Evolutionary conservation across 1,284 basidiomycete genomes (phyloP), one percentile per base, ranked within the genome.

Genomic region (Trichosporon inkin): DNA sequence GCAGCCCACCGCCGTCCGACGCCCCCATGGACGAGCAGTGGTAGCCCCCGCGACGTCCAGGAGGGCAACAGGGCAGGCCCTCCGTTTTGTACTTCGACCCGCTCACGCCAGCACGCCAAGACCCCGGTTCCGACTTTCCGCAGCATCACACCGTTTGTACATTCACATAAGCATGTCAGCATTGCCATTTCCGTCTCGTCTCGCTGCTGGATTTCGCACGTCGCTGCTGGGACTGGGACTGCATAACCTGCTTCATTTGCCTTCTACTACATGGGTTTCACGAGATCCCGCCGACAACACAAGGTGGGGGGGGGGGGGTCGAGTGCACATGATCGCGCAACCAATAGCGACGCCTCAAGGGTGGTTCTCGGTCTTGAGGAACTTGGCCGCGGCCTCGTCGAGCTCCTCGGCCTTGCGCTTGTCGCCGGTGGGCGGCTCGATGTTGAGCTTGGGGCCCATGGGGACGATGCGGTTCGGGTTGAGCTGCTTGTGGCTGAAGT

Each of bases 401-500:
- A 20, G 24, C 28, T 60, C 58, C 7, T 52, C 56, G n/a, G 39
- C 56, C 63, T 62, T 64, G 55, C 63, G 60, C 63, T 64, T 64
- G 51, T 32, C 37, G 47, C 57, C 59, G 22, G 39, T 60, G 47
- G 91, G 74, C 3, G 88, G 84, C 71, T 86, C 82, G 62, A 93
- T 86, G 68, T 85, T 72, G 1, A 86, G 86, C 56, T 84, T 78
- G 0, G 90, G 90, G 0, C 90, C 90, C 13, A 82, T 78, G 10
- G 90, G 87, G 3, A 93, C 86, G 66, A 94, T 79, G 41, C 87
- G 82, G 11, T 82, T 83, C 6, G 86, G 86, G 73, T 90, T 90
- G 74, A 89, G 84, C 82, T 89, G 76, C 13, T 63, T 64, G 68
- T 73, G 71, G 10, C 67, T 67, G 53, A 70, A 77, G 60, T 87